Evolutionary conservation across 441 rosid genomes (phyloP).

Genomic region (Sinapis alba): DNA sequence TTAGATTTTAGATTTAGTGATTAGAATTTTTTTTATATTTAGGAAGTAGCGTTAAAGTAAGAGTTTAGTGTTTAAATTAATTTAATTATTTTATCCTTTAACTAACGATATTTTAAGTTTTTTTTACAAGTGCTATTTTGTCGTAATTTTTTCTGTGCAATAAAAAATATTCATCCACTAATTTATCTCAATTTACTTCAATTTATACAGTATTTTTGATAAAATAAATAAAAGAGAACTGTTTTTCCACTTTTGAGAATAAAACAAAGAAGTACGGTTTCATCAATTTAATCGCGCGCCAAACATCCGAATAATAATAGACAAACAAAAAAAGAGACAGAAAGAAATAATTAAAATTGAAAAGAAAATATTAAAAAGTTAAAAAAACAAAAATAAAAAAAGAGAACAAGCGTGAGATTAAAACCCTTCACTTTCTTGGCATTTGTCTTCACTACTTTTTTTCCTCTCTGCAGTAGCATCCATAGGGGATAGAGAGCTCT

Average conservation of each 20-base stretch:
- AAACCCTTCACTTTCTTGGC: constrained; percentile 47
- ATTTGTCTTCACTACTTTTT: constrained; percentile 36
- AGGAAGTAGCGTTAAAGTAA: too few relatives aligned
- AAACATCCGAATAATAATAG: constrained; percentile 38
- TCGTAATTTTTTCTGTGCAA: too few relatives aligned
- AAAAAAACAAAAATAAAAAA: background rate
- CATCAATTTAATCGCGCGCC: constrained; percentile 44
- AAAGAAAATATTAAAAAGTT: background rate
- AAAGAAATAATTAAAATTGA: background rate
- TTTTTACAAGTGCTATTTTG: too few relatives aligned
- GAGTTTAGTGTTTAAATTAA: too few relatives aligned
- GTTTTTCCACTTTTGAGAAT: constrained; percentile 13
- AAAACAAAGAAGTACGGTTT: constrained; percentile 45
- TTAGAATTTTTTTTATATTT: too few relatives aligned
- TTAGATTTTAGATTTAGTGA: too few relatives aligned
- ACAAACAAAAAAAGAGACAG: background rate
- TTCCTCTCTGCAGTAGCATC: constrained; percentile 4
- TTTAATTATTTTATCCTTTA: too few relatives aligned
- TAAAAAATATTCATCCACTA: too few relatives aligned
- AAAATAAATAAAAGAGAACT: background rate
- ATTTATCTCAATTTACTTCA: too few relatives aligned
- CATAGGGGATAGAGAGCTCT: constrained; percentile 35
- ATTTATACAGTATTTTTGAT: background rate
- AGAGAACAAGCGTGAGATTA: constrained; percentile 64
- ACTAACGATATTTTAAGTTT: too few relatives aligned